Evolutionary conservation across 1,284 basidiomycete species (phyloP).

Genomic region (Dichomitus squalens): DNA sequence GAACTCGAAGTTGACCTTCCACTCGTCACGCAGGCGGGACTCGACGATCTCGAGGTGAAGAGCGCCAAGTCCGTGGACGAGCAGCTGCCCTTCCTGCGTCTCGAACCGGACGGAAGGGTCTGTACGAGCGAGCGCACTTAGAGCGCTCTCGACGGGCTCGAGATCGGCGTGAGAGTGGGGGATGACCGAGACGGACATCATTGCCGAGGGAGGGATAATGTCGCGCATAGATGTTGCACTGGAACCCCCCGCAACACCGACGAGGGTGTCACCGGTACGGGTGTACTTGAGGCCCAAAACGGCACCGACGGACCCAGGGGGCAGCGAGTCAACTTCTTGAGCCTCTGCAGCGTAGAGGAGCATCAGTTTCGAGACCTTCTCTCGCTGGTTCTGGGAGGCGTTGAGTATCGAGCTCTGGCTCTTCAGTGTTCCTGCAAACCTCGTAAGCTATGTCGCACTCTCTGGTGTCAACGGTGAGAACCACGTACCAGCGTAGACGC

Average conservation of each 20-base stretch:
- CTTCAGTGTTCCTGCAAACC: constrained; percentile 62
- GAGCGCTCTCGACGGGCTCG: constrained; percentile 73
- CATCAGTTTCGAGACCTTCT: constrained; percentile 77
- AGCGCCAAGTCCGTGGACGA: constrained; percentile 84
- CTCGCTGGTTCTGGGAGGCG: constrained; percentile 66
- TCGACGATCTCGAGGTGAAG: constrained; percentile 89
- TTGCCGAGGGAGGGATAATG: constrained; percentile 74
- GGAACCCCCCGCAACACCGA: constrained; percentile 47
- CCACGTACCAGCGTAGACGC: constrained; percentile 79
- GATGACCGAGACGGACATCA: constrained; percentile 80
- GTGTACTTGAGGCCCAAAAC: constrained; percentile 83
- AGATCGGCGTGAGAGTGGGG: constrained; percentile 83
- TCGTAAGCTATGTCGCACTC: neutral
- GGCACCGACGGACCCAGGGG: constrained; percentile 85
- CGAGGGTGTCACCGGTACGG: constrained; percentile 86
- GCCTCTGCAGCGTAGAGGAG: constrained; percentile 79
- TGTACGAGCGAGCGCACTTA: constrained; percentile 77
- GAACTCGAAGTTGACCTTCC: constrained; percentile 77
- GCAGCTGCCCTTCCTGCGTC: constrained; percentile 77
- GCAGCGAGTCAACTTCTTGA: constrained; percentile 81
- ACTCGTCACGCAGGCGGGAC: constrained; percentile 78
- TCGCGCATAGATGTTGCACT: constrained; percentile 52
- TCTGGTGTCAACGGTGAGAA: neutral
- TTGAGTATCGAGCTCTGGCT: constrained; percentile 69
- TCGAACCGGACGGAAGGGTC: constrained; percentile 85